These are phyloP conservation scores for Eleusine coracana DNA, from an alignment of 176 grass and related monocot species.

Conservation along the genomic window DNA sequence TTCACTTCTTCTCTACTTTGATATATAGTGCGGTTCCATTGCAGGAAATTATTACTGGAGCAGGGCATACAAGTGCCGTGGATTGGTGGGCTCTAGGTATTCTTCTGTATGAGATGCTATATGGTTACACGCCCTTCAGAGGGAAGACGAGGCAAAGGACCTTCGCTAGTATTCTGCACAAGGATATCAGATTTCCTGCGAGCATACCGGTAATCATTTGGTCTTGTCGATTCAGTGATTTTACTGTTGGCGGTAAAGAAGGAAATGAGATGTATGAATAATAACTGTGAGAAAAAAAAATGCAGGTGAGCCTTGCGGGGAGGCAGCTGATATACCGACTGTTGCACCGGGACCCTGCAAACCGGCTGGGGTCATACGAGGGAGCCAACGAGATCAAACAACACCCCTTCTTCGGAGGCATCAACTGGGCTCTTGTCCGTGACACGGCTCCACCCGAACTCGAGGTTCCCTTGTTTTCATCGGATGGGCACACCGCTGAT, in stretches of 20 bases:
- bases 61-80: slow-evolving; percentile 89
- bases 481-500: not conserved
- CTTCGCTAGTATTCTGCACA: slow-evolving; percentile 92
- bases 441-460: slow-evolving; percentile 48
- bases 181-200: slow-evolving; percentile 84
- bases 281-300: too few relatives aligned
- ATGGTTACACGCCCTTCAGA: slow-evolving; percentile 92
- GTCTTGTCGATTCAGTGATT: not conserved
- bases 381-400: slow-evolving; percentile 83
- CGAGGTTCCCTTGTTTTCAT: slow-evolving; percentile 35
- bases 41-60: slow-evolving; percentile 89
- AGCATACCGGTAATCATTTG: slow-evolving; percentile 53
- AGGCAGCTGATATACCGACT: slow-evolving; percentile 78
- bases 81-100: slow-evolving; percentile 99
- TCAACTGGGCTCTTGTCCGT: slow-evolving; percentile 89
- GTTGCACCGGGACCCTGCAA: slow-evolving; percentile 76
- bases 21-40: slow-evolving; percentile 34
- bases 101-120: slow-evolving; percentile 96
- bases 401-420: slow-evolving; percentile 75
- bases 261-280: not conserved
- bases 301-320: slow-evolving; percentile 68
- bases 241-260: not conserved
- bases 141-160: slow-evolving; percentile 93
- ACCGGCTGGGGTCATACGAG: slow-evolving; percentile 70
- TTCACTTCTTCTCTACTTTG: not conserved